Evolutionary conservation across 2,329 filamentous ascomycete species (phyloP), one percentile per base, ranked within the genome.

Genomic region (Alternaria brassicicola): DNA sequence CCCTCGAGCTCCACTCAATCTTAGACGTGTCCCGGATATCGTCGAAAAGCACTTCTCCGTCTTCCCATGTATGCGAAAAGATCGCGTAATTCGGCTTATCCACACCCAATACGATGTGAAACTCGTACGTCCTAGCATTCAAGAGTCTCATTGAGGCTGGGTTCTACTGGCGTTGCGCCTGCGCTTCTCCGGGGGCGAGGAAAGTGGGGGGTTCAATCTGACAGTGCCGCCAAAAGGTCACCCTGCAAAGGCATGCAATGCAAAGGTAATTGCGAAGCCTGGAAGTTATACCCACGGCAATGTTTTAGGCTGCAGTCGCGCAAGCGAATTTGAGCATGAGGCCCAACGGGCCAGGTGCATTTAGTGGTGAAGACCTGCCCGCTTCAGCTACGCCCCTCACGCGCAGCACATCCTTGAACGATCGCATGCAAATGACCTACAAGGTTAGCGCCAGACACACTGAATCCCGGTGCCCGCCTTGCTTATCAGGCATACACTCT

Each of bases 331-430:
- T 21, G 12, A 10, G 42, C 8, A 12, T 6, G 17, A 23, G 7
- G 17, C 3, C n/a, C n/a, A 13, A 7, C 3, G 12, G 13, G 9
- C 10, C 26, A 46, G 19, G 19, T 46, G 28, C 28, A 46, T 31
- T 8, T 3, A 15, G 26, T 31, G 42, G 26, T 30, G 42, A 46
- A 46, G 12, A 31, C 17, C 17, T 2, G 42, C 1, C 12, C 26
- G 42, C 26, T 46, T 31, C 42, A 46, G 42, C 42, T 46, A 28
- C 42, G 42, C 42, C 42, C 42, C 42, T 46, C 42, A 46, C 7
- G 5, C 42, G 5, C 26, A 46, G n/a, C 42, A 10, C 28, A 46
- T 12, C 26, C 42, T n/a, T 13, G 28, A 31, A 26, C 26, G 17
- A 23, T 31, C 28, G 26, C 42, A 46, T 46, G 26, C 26, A 31